Evolutionary conservation across 805 yeast species (phyloP).

Genomic region (Sugiyamaella marilandica): DNA sequence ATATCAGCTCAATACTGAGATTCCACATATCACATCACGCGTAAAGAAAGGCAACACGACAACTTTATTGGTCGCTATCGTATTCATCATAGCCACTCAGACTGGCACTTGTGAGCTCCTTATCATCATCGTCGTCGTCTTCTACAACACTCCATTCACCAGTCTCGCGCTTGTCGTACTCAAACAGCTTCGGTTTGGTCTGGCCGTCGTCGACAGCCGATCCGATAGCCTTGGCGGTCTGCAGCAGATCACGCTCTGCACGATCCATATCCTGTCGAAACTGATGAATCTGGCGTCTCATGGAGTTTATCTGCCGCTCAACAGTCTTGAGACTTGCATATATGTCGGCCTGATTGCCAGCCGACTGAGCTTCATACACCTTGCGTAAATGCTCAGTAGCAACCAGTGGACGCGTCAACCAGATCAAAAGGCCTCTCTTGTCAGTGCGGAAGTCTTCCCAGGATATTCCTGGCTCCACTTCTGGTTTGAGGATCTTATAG

Average conservation of each 20-base stretch:
- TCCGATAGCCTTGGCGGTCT: constrained; percentile 3
- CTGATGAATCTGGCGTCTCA: constrained; percentile 9
- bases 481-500: constrained; percentile 18
- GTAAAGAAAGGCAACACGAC: background rate
- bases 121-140: constrained; percentile 15
- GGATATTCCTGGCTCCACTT: constrained; percentile 23
- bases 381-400: constrained; percentile 1
- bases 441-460: constrained; percentile 23
- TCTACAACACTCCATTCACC: constrained; percentile 24
- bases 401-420: constrained; percentile 13
- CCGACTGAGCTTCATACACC: background rate
- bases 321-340: background rate
- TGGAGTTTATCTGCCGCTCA: constrained; percentile 7
- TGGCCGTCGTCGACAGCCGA: background rate
- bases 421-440: constrained; percentile 17
- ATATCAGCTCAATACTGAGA: background rate
- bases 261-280: constrained; percentile 11
- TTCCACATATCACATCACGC: background rate
- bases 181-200: background rate
- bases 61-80: constrained; percentile 11
- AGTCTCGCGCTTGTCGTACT: constrained; percentile 8
- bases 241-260: constrained; percentile 8
- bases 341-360: background rate
- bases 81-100: constrained; percentile 21
- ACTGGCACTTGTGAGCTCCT: constrained; percentile 20